Base-by-base conservation (phyloP, 345 rosid genomes). In the Tarenaya hassleriana region DNA sequence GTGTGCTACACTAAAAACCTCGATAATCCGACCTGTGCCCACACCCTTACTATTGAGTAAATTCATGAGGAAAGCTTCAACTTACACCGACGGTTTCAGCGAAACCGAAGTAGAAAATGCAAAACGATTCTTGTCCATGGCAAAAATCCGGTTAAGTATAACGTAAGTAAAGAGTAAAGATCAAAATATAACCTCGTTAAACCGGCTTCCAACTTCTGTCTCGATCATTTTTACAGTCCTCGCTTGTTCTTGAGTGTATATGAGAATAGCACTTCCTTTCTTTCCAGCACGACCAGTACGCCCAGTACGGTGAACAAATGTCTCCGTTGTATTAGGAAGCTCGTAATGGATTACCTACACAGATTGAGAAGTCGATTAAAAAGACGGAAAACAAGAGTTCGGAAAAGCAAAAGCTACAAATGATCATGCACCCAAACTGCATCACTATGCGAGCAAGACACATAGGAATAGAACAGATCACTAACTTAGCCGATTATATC, bases 211-310 rank as follows among this genome's bases (percentile, higher is more conserved):
- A n/a, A 84, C 80, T 67, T 94, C 99, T 41, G 81, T 83, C 70
- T 88, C 99, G 37, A 83, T 75, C 13, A 62, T 47, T 72, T 33
- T 75, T 29, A 94, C 79, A 40, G 77, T 71, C 73, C 89, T 78
- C 13, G 68, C n/a, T 52, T 94, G 91, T 6, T 83, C 85, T 37
- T 43, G 69, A n/a, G 87, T 63, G 67, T 88, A 78, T 50, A 94
- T 74, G 27, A 94, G 81, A 62, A 94, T 83, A 3, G 91, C 86
- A 73, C 66, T 80, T 64, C 99, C 99, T 71, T 83, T 88, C 84
- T 89, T 94, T 19, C 99, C 97, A 48, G 99, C 99, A 60, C 99
- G 95, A n/a, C 97, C 97, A 45, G 99, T 94, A 61, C 97, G 74
- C 16, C 99, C 99, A 47, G 99, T 83, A 34, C 99, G 88, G 57